Percentiles rank a stretch among this genome's conserved stretches.
phyloP scores from a whole-genome alignment of 306 rosid species.

The Boehmeria nivea region DNA sequence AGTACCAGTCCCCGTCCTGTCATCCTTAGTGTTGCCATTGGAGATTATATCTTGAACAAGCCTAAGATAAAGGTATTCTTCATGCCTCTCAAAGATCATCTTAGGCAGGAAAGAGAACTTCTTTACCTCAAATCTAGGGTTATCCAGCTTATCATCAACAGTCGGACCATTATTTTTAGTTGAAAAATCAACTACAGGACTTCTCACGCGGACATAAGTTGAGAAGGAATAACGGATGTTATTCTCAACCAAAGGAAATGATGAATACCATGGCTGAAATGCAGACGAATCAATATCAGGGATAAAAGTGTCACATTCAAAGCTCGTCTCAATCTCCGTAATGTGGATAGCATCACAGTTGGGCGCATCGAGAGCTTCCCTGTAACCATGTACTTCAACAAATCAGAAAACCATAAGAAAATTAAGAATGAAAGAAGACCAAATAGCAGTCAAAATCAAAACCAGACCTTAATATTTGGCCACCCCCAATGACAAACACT shows the following conservation, averaged over 20 bases:
- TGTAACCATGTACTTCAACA: conserved; percentile 21
- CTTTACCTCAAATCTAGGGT: conserved; percentile 52
- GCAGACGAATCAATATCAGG: conserved; percentile 63
- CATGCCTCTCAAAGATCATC: conserved; percentile 72
- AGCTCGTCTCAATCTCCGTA: conserved; percentile 66
- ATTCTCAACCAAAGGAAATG: conserved; percentile 73
- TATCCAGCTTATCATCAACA: conserved; percentile 27
- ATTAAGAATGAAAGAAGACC: conserved; percentile 9
- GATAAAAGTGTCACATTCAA: conserved; percentile 79
- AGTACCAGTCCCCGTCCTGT: conserved; percentile 97
- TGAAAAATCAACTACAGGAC: conserved; percentile 41
- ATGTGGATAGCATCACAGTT: conserved; percentile 90
- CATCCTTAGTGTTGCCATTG: conserved; percentile 74
- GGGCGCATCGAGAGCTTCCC: conserved; percentile 83
- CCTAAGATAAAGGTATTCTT: conserved; percentile 70
- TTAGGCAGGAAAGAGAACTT: conserved; percentile 84
- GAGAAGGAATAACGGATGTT: conserved; percentile 58
- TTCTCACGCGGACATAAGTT: conserved; percentile 79
- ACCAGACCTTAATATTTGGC: conserved; percentile 66
- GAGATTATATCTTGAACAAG: conserved; percentile 77
- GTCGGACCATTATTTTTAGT: conserved; percentile 38
- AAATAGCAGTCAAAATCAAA: conserved; percentile 13
- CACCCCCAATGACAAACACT: conserved; percentile 91
- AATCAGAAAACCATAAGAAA: not conserved
- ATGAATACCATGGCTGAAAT: conserved; percentile 91